phyloP scores from a whole-genome alignment of 805 yeast species.

The Candida awuae region DNA sequence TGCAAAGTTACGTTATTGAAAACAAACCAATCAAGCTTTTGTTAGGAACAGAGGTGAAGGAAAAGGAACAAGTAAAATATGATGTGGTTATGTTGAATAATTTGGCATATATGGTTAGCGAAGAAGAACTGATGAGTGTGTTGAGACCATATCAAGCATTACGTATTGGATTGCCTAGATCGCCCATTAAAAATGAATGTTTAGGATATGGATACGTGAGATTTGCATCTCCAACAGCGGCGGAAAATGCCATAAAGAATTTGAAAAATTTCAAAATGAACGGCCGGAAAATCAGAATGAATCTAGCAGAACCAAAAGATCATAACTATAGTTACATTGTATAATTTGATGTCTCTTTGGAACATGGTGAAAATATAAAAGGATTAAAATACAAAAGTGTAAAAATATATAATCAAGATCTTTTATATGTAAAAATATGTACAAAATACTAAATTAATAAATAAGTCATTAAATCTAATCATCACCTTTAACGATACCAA shows the following conservation, averaged over 20 bases:
- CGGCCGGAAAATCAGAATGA: constrained; percentile 35
- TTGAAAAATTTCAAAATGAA: constrained; percentile 36
- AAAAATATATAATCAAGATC: no score
- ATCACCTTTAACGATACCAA: constrained; percentile 72
- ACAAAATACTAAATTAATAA: constrained; percentile 3
- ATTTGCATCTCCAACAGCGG: constrained; percentile 37
- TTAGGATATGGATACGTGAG: constrained; percentile 58
- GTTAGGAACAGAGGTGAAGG: constrained; percentile 14
- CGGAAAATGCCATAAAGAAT: constrained; percentile 37
- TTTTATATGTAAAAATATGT: constrained; percentile 1
- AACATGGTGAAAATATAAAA: neutral
- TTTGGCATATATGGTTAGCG: constrained; percentile 22
- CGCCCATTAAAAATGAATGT: constrained; percentile 23
- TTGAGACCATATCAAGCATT: constrained; percentile 23
- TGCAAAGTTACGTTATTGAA: constrained; percentile 28
- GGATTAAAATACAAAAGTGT: neutral
- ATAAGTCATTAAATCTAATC: constrained; percentile 21
- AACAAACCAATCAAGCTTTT: constrained; percentile 21
- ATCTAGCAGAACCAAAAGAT: constrained; percentile 20
- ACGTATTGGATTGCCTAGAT: constrained; percentile 23
- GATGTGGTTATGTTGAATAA: constrained; percentile 23
- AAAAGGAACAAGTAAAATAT: constrained; percentile 9
- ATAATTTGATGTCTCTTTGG: constrained; percentile 3
- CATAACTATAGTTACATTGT: constrained; percentile 23
- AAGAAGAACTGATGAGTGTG: constrained; percentile 20